phyloP scores from a whole-genome alignment of 2,329 filamentous ascomycete species.

The Epichloe uncinata region DNA sequence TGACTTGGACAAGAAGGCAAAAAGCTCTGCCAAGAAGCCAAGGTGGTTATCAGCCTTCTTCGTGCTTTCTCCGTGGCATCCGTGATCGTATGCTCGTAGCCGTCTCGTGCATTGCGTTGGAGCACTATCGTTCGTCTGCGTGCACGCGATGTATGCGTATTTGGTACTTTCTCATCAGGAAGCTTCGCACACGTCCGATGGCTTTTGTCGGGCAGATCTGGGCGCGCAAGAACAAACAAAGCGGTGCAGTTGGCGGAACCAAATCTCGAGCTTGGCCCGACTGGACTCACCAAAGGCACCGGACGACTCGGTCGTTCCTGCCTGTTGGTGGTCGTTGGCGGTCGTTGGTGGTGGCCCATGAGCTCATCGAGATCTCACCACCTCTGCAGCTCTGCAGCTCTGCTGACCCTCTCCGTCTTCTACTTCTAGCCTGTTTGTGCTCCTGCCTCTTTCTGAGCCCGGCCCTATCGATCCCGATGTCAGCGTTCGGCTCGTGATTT shows the following conservation, averaged over 20 bases:
- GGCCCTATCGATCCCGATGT: background rate
- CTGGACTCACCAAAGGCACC: background rate
- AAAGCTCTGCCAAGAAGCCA: background rate
- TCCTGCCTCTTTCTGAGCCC: background rate
- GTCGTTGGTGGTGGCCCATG: no score
- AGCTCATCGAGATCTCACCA: slow-evolving; percentile 1
- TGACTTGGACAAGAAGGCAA: background rate
- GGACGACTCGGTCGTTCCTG: background rate
- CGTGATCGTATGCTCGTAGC: background rate
- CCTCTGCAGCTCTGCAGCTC: background rate
- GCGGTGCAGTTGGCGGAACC: background rate
- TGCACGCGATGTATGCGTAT: no score
- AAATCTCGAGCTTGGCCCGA: background rate
- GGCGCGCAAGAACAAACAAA: background rate
- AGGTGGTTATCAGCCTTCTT: background rate
- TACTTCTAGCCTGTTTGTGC: background rate
- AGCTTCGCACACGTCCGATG: no score
- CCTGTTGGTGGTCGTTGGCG: no score
- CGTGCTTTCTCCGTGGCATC: background rate
- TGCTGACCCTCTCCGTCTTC: background rate
- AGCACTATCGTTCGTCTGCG: no score
- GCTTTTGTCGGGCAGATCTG: background rate
- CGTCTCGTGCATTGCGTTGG: background rate
- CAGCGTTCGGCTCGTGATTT: background rate
- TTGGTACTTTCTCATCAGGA: no score